Evolutionary conservation across 2,329 filamentous ascomycete genomes (phyloP).

Genomic region (Hypomyces rosellus): DNA sequence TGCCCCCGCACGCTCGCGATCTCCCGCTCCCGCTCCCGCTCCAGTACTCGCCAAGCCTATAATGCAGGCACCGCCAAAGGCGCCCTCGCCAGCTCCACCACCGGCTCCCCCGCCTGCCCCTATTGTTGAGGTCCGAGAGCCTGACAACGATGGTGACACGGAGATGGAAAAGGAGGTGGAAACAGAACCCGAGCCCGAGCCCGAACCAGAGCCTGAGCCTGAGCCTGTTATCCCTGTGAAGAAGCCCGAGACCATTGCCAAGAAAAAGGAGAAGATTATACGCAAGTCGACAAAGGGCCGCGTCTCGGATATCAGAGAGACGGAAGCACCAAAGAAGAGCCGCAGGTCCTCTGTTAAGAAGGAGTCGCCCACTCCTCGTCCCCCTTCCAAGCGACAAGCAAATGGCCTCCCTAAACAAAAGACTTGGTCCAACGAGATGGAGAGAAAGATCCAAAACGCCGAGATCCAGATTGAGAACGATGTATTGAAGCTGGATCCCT

Average conservation of each 20-base stretch:
- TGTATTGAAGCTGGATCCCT: constrained; percentile 39
- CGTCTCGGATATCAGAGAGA: constrained; percentile 44
- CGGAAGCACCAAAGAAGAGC: constrained; percentile 41
- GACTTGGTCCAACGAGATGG: constrained; percentile 50
- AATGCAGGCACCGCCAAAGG: constrained; percentile 16
- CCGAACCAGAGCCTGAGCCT: constrained; percentile 23
- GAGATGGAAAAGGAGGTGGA: constrained; percentile 31
- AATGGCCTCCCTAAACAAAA: constrained; percentile 55
- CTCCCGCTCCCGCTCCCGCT: constrained; percentile 14
- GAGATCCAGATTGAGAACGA: constrained; percentile 38
- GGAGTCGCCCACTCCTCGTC: constrained; percentile 41
- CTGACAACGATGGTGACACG: constrained; percentile 23
- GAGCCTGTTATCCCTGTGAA: constrained; percentile 19
- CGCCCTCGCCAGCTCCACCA: constrained; percentile 20
- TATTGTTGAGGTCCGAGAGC: constrained; percentile 30
- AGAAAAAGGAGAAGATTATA: constrained; percentile 24
- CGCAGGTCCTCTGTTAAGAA: constrained; percentile 48
- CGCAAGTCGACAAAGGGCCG: constrained; percentile 42
- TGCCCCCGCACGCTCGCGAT: constrained; percentile 25
- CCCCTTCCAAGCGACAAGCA: constrained; percentile 51
- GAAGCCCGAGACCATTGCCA: constrained; percentile 19
- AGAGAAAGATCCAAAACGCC: constrained; percentile 33
- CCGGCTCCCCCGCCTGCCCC: constrained; percentile 21
- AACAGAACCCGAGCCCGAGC: constrained; percentile 28
- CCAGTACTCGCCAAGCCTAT: constrained; percentile 14